These are phyloP conservation scores for Botrytis aclada DNA, from an alignment of 2,329 filamentous ascomycete genomes.

Conservation along the genomic window DNA sequence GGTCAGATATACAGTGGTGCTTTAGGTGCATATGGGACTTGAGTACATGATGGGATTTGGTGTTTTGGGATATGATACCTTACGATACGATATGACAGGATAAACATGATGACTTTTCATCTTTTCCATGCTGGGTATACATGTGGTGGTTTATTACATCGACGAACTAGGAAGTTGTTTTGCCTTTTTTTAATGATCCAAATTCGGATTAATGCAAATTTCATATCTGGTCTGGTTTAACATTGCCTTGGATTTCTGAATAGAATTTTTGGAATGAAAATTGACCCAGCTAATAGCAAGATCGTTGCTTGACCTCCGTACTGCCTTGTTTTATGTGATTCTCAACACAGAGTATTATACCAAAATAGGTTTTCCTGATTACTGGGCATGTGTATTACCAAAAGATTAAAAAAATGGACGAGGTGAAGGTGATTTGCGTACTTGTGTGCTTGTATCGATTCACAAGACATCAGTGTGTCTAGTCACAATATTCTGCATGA, in stretches of 20 bases:
- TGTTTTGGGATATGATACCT: not conserved
- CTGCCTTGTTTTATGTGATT: not conserved
- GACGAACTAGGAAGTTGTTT: not conserved
- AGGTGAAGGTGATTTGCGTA: not conserved
- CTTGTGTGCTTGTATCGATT: not conserved
- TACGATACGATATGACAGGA: not conserved
- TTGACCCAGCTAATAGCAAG: not conserved
- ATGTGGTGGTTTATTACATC: not conserved
- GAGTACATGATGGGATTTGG: not conserved
- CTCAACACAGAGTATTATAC: too few relatives aligned
- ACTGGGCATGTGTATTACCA: not conserved
- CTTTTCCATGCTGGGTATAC: not conserved
- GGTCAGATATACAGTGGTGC: not conserved
- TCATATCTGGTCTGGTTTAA: not conserved
- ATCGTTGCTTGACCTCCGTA: not conserved
- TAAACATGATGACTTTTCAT: not conserved
- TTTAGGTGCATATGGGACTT: not conserved
- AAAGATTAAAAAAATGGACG: not conserved
- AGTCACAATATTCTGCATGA: not conserved
- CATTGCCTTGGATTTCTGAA: not conserved
- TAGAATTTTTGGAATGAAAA: not conserved
- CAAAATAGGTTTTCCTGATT: not conserved
- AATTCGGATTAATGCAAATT: not conserved
- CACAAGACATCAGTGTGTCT: not conserved
- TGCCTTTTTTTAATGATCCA: not conserved